Base-by-base conservation (phyloP, 768 basidiomycete species). In the Suillus weaverae region DNA sequence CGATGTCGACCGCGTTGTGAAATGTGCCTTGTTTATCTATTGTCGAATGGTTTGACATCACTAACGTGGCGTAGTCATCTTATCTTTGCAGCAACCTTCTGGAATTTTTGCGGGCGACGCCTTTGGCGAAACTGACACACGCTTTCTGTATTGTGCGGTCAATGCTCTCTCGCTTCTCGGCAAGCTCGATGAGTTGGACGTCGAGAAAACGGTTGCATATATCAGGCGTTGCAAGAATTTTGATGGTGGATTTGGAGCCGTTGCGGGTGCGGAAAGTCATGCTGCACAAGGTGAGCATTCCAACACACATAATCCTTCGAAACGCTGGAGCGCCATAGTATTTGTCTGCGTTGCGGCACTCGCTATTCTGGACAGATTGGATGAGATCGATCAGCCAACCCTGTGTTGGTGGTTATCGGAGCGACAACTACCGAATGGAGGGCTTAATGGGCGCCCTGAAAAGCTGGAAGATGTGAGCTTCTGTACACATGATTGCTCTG, bases 401-500 rank as follows among this genome's bases (percentile, higher is more conserved):
- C 79, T 98, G 1, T 90, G 82, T 3, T 96, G 94, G 90, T 99
- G 97, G 97, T 78, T 99, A 4, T 85, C 92, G 7, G 97, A 99
- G 72, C 83, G 97, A 8, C 97, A 99, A 74, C 81, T 97, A 14
- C 91, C 95, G 0, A 94, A 86, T 70, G 97, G 97, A 9, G 97
- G 97, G 0, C 79, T 99, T 65, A 99, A 99, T 69, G 97, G 97
- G 0, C 83, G 97, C n/a, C 97, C 97, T 11, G 94, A 99, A 74
- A 99, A 99, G 78, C 81, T 99, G 39, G 94, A 95, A 78, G 97
- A 99, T 73, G 97, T 97, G 69, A 70, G 89, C 82, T 8, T 11
- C 41, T 30, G 20, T 46, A 8, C 8, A n/a, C 63, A 50, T 11
- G 50, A 18, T 33, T 22, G 3, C 16, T 51, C 35, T 22, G 20